A percentile compares a stretch with the other conserved stretches of the same genome.
These are phyloP conservation scores for Amanita pallidorosea DNA, from an alignment of 768 basidiomycete species.

Conservation along the genomic window DNA sequence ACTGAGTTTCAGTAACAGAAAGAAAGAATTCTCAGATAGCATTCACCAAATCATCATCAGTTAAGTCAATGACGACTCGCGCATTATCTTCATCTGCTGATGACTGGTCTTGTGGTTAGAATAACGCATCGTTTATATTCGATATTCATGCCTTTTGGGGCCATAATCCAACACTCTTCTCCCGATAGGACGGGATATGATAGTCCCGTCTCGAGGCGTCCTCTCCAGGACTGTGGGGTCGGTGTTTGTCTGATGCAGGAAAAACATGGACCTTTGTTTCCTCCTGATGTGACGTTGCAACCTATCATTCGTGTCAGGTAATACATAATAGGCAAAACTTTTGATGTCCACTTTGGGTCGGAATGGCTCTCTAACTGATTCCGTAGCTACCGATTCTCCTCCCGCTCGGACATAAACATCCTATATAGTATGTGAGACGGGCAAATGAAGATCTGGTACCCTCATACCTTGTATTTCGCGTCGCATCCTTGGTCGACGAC, in stretches of 20 bases:
- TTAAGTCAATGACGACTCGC: not conserved
- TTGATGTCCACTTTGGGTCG: not conserved
- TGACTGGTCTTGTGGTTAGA: not conserved
- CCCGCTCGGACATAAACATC: not conserved
- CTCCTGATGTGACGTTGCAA: not conserved
- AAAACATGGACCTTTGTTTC: not conserved
- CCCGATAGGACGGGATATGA: not conserved
- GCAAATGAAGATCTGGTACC: not conserved
- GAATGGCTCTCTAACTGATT: not conserved
- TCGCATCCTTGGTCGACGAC: not conserved
- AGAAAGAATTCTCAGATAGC: not conserved
- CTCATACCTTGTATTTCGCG: not conserved
- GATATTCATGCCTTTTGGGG: not conserved
- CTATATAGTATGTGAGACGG: not conserved
- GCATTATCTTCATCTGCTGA: not conserved
- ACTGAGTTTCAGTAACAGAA: not conserved
- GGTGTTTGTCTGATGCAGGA: not conserved
- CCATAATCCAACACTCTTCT: not conserved
- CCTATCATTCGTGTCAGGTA: not conserved
- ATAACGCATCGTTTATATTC: not conserved
- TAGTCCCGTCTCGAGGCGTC: no score
- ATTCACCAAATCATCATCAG: not conserved
- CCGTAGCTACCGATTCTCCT: not conserved
- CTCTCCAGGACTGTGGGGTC: not conserved
- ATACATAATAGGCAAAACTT: not conserved